Evolutionary conservation across 2,329 filamentous ascomycete genomes (phyloP), one percentile per base, ranked within the genome.

Genomic region (Fusarium staphyleae): DNA sequence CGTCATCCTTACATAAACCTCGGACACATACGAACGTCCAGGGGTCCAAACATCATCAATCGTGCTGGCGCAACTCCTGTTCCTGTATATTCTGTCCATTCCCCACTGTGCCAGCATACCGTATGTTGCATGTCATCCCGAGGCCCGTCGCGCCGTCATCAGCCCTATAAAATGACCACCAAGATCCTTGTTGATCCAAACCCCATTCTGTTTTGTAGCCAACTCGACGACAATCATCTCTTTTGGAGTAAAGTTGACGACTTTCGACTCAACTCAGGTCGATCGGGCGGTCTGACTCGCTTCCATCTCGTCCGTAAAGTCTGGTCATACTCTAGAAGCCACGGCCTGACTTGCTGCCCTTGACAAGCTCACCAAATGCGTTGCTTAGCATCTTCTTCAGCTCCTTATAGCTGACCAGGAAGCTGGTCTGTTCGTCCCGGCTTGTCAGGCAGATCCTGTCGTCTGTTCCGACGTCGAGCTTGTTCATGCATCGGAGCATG

Each of bases 401-500:
- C 73, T 98, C 95, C 72, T 91, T 90, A 72, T 96, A 99, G 62
- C 86, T 93, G 55, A 97, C 87, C 48, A 97, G 82, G 68, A 98
- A 89, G 60, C 89, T 87, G 48, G 87, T 95, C 73, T 96, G 90
- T 69, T 96, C 91, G 73, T 99, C 93, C 49, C 93, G 85, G 72
- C 90, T 96, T 18, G 92, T 88, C 46, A 99, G 77, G 62, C 88
- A 88, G 42, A 99, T 84, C 72, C 87, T 89, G 73, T 99, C 95
- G 19, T 96, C 91, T 2, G 85, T 85, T 1, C 93, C 95, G 1
- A 91, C 90, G 74, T 99, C 95, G 46, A 99, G 79, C 72, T 96
- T 97, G 76, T 96, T 97, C 63, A 99, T 75, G 69, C 89, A 93
- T 19, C 83, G 84, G 37, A 99, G 74, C 60, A 98, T 91, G 75